Evolutionary conservation across 2,329 filamentous ascomycete genomes (phyloP), one percentile per base, ranked within the genome.

Genomic region (Tricladium varicosporioides): DNA sequence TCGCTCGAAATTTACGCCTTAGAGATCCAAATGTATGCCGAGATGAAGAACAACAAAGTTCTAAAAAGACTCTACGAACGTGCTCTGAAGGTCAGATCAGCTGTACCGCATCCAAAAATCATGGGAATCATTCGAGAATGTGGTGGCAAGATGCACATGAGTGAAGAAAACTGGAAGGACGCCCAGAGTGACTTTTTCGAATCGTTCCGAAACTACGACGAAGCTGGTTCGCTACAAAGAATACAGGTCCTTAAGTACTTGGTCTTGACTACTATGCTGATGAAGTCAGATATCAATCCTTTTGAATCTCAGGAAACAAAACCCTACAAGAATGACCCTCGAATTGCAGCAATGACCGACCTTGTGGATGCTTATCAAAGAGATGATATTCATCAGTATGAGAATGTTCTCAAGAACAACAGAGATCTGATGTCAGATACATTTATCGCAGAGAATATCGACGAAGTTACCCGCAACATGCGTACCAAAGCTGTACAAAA

Each of bases 81-180:
- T 60, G 94, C 94, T 5, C 82, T 99, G 50, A 89, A 89, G 63
- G 93, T 99, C 54, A 88, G 91, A 60, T 97, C 94, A n/a, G 94
- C 94, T 0, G 94, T 99, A 11, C 93, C 94, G 42, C 94, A 99
- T 75, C 94, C 94, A 58, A 96, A 96, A 76, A 96, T 99, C 72
- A 97, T 97, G 91, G 94, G 94, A 51, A 93, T 99, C 72, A 99
- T 99, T 70, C 88, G 93, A 54, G 94, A 99, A 76, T 99, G 94
- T 72, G 94, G 94, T 68, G 94, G 94, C 67, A 99, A 99, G 80
- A 99, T 99, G 94, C 92, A 97, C 77, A 97, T 99, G 94, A 94
- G 90, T 73, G 94, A 99, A 79, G 94, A 97, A 77, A 97, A 97
- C 72, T 99, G 94, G 94, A 91, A 94, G 72, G 91, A 92, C 69